Percentiles rank a stretch among this genome's conserved stretches.
Evolutionary conservation across 2,329 filamentous ascomycete species (phyloP).

Genomic region (Exophiala bonariae): DNA sequence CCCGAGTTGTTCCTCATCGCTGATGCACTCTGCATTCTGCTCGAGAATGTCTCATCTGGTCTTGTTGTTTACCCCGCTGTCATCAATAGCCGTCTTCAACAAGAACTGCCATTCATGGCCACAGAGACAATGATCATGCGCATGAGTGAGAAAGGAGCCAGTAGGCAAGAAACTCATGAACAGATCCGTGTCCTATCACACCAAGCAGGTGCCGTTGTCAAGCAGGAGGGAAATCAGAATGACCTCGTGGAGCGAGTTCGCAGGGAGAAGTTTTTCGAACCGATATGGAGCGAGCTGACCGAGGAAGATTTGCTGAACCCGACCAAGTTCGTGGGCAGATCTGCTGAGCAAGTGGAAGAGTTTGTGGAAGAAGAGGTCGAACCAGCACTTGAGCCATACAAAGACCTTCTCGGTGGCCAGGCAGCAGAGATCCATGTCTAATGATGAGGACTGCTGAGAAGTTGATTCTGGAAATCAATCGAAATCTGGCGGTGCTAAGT

Average conservation of each 20-base stretch:
- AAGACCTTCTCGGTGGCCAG: conserved; percentile 35
- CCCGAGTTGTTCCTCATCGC: conserved; percentile 68
- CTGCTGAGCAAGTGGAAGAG: conserved; percentile 54
- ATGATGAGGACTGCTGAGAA: neutral
- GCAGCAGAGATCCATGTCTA: conserved; percentile 44
- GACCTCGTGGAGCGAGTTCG: conserved; percentile 80
- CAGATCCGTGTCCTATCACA: conserved; percentile 80
- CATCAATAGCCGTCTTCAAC: conserved; percentile 66
- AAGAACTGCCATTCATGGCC: conserved; percentile 85
- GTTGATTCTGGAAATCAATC: too few species aligned
- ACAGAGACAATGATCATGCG: conserved; percentile 76
- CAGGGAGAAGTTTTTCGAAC: conserved; percentile 69
- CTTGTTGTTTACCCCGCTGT: conserved; percentile 77
- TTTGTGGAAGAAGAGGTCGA: conserved; percentile 54
- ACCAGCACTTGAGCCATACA: conserved; percentile 49
- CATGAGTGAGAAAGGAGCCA: conserved; percentile 68
- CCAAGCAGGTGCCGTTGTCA: conserved; percentile 70
- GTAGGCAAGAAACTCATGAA: conserved; percentile 81
- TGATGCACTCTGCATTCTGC: conserved; percentile 65
- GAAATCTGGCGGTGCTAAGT: neutral
- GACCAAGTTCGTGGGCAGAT: conserved; percentile 58
- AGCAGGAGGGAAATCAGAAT: conserved; percentile 72
- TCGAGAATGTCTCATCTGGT: conserved; percentile 68
- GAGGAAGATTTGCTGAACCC: conserved; percentile 66
- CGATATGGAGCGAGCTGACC: conserved; percentile 65